Evolutionary conservation across 768 basidiomycete species (phyloP), one percentile per base, ranked within the genome.

Genomic region (Brasilioporus rufonigricans): DNA sequence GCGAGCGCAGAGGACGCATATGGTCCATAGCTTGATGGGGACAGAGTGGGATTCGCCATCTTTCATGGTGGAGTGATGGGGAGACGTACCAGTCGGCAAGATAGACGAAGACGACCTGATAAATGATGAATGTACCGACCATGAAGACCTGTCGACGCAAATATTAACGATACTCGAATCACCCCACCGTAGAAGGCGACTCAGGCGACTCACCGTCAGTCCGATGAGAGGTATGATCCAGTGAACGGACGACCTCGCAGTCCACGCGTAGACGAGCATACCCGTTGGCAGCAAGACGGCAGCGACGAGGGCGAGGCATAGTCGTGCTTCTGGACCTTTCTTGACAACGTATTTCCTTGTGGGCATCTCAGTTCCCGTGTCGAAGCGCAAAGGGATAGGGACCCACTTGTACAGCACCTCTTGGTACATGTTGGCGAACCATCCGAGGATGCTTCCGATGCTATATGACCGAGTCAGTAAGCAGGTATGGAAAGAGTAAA

Each of bases 251-350:
- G 77, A 52, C 56, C 74, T 80, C 13, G 83, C 80, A 4, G 84
- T 82, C 83, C 86, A 89, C 0, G 84, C 87, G 59, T 84, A 91
- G 27, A 89, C 81, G 69, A 89, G 80, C 79, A 87, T 84, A n/a
- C 79, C 80, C 0, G 68, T 57, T 0, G 86, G 85, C 44, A 85
- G 73, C 13, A 83, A 61, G 39, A 86, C 40, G 0, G 76, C 79
- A 0, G 82, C 83, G 32, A 76, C 65, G 59, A 85, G 85, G 12
- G 84, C 77, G 21, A 73, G 68, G 55, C 79, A 85, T 23, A 89
- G 71, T 13, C 87, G 78, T 7, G 87, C 86, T 70, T 89, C 86
- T 5, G 73, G 78, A 0, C 77, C 78, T 43, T 60, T 60, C 56
- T 52, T 49, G 41, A 62, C 64, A 0, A 68, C 51, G 24, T 75